Evolutionary conservation across 2,329 filamentous ascomycete species (phyloP).

Genomic region (Botryosphaeria agaves): DNA sequence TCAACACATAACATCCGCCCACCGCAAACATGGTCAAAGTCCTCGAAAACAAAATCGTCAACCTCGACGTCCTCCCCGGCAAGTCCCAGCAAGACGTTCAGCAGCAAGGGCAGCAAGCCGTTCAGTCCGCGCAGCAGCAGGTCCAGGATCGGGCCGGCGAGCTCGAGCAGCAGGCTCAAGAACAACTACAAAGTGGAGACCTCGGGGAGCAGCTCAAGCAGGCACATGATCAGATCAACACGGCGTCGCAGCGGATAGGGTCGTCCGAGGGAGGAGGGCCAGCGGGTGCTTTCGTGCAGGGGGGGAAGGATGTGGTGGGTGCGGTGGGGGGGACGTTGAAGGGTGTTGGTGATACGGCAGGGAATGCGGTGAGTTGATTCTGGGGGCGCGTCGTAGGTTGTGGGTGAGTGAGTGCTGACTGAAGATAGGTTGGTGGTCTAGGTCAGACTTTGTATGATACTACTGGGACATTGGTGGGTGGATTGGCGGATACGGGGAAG

Average conservation of each 20-base stretch:
- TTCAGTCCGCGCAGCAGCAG: not conserved
- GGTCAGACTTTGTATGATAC: not conserved
- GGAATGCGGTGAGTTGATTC: not conserved
- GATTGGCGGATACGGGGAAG: not conserved
- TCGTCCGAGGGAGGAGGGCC: not conserved
- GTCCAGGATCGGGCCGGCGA: not conserved
- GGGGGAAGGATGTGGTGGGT: not conserved
- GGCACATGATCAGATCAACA: not conserved
- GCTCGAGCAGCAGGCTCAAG: not conserved
- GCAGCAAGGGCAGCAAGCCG: not conserved
- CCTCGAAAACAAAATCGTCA: not conserved
- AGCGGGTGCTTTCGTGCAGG: not conserved
- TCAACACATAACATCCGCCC: too few species aligned
- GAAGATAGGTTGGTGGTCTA: not conserved
- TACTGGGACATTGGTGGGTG: not conserved
- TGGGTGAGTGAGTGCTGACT: not conserved
- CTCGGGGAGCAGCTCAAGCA: not conserved
- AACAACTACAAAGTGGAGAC: not conserved
- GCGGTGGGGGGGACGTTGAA: not conserved
- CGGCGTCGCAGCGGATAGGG: too few species aligned
- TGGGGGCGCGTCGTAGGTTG: not conserved
- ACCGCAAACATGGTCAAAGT: not conserved
- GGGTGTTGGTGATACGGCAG: not conserved
- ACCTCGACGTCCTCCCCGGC: not conserved
- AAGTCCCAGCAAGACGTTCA: not conserved